phyloP scores from a whole-genome alignment of 208 protist species.

The Acanthamoeba sp. region DNA sequence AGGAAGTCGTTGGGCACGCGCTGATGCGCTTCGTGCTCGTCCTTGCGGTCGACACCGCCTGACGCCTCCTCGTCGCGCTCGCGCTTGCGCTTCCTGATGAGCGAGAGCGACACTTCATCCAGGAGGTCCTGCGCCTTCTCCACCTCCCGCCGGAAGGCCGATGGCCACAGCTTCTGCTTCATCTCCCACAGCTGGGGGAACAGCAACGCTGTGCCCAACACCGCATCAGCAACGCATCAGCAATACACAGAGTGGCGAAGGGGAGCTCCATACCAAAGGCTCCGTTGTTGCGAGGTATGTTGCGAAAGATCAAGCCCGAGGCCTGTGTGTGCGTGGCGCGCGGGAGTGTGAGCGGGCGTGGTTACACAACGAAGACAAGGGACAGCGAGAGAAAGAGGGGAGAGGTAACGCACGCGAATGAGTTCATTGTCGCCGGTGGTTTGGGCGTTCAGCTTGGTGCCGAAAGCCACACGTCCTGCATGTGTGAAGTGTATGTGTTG shows the following conservation, averaged over 20 bases:
- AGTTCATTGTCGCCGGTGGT: background rate
- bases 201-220: background rate
- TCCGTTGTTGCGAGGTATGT: slow-evolving; percentile 37
- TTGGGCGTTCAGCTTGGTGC: slow-evolving; percentile 47
- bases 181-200: slow-evolving; percentile 18
- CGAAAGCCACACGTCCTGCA: slow-evolving; percentile 9
- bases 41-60: background rate
- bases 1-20: slow-evolving; percentile 52
- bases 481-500: background rate
- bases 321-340: background rate
- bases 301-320: background rate
- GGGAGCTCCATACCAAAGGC: background rate
- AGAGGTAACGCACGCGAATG: background rate
- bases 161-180: slow-evolving; percentile 24
- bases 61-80: background rate
- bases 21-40: background rate
- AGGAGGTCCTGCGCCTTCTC: slow-evolving; percentile 9
- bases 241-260: background rate
- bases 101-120: slow-evolving; percentile 9
- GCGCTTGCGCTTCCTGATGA: slow-evolving; percentile 46
- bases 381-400: background rate
- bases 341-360: background rate
- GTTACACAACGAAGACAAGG: background rate
- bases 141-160: background rate
- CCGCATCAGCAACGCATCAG: background rate